Base-by-base conservation (phyloP, 768 basidiomycete species). In the Hydnomerulius pinastri region DNA sequence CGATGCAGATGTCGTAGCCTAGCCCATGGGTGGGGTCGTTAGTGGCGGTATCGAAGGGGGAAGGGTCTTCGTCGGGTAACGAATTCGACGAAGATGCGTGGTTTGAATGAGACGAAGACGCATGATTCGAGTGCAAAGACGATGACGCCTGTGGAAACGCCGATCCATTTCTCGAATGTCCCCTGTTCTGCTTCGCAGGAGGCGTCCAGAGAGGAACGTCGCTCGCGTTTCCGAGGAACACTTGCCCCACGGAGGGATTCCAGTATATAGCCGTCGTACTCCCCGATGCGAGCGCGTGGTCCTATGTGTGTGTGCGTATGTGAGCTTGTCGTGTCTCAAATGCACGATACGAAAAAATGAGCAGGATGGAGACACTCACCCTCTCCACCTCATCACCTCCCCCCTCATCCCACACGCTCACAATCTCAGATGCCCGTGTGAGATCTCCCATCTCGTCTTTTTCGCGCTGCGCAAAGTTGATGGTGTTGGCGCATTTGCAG, bases 401-500 rank as follows among this genome's bases (percentile, higher is more conserved):
- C 6, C 56, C 53, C 27, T n/a, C 51, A 2, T 40, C 42, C 56
- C 71, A 71, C 0, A 82, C 57, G 33, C 76, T 77, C 56, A 87
- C 73, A 46, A 95, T 92, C 71, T 91, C 89, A 18, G 81, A 85
- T 6, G 91, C 89, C 51, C 82, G 78, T 0, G 93, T 96, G 47
- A 95, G 72, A 62, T 90, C 87, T 11, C 87, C 75, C 90, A 94
- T 95, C 73, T 95, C 93, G 53, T 91, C 89, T 68, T 82, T 82
- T 71, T 96, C 92, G 28, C 90, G 77, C 61, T 83, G 79, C 12
- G 89, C 84, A 67, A 94, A 92, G 64, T 91, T 82, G 63, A 92
- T 79, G 25, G 86, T 87, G 63, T 88, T 87, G 4, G 71, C 71
- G 29, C 54, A 52, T 57, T 61, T 62, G 44, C 64, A 66, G 40